Evolutionary conservation across 192 early-diverging fungal genomes (phyloP), one percentile per base, ranked within the genome.

Genomic region (Funneliformis geosporum): DNA sequence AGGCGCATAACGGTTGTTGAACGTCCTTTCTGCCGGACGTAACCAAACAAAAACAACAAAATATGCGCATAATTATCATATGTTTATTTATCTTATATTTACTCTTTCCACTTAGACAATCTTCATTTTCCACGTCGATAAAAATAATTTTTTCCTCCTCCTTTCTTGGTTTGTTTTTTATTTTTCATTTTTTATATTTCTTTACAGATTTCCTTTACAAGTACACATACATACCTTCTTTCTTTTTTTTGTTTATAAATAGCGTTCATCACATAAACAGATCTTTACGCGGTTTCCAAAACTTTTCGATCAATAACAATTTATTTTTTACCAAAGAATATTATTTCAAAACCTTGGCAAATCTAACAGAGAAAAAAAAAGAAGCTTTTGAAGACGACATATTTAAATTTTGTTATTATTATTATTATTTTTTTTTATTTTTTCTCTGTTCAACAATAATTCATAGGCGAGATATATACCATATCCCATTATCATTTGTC

Each of bases 11-110:
- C 39, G 18, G 28, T 68, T 68, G 66, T 33, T 68, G 66, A 68
- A 18, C 66, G 28, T 38, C 11, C 39, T 4, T 28, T 68, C 18
- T 21, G 18, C 18, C 14, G 33, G 39, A 18, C 67, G 67, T 68
- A 68, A 68, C 67, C 67, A 68, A 68, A 68, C 67, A 68, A 68
- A 68, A 68, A 68, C 28, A 68, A 68, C 67, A 39, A 43, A 68
- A 68, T 43, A 68, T 68, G 21, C 21, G 67, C 39, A 43, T 42
- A 64, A 33, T 38, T 38, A 16, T 50, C 9, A 11, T 39, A 39
- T 68, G 42, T 68, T 39, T 25, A 40, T 40, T 68, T 68, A 21
- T 68, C 42, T 21, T 33, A 33, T 33, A 21, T 40, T 43, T 68
- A 40, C 42, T 43, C 39, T 33, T 68, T 68, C 42, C 62, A 65